Evolutionary conservation across 768 basidiomycete species (phyloP).

Genomic region (Coprinopsis marcescibilis): DNA sequence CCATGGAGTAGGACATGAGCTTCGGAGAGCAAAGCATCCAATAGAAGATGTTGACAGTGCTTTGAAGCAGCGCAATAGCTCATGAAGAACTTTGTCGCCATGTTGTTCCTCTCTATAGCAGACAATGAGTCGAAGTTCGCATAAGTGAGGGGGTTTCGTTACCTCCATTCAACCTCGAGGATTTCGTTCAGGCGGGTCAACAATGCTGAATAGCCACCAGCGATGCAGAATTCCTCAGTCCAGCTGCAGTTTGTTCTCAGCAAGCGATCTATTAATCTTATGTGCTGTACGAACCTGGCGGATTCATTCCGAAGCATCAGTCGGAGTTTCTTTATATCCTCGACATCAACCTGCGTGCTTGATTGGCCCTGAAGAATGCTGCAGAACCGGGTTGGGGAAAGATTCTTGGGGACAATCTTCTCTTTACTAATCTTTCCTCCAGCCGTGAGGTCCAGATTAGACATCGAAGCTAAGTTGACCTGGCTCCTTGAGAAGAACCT

Average conservation of each 20-base stretch:
- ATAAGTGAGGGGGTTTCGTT: conserved; percentile 1
- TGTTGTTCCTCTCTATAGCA: conserved; percentile 87
- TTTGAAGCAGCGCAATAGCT: conserved; percentile 90
- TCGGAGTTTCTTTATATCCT: conserved; percentile 80
- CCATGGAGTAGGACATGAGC: conserved; percentile 84
- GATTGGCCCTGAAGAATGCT: conserved; percentile 62
- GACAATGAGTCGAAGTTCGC: background rate
- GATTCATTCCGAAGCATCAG: conserved; percentile 86
- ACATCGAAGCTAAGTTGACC: conserved; percentile 30
- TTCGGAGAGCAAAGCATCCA: conserved; percentile 87
- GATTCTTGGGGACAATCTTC: conserved; percentile 44
- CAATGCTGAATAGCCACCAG: conserved; percentile 83
- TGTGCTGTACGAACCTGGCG: conserved; percentile 51
- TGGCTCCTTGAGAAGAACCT: conserved; percentile 51
- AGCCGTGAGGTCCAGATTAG: conserved; percentile 37
- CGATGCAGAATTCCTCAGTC: conserved; percentile 79
- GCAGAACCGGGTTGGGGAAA: conserved; percentile 62
- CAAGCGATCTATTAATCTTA: background rate
- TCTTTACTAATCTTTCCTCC: conserved; percentile 41
- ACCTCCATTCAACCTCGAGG: conserved; percentile 96
- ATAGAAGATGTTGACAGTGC: conserved; percentile 85
- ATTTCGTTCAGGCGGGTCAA: conserved; percentile 85
- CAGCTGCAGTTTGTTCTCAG: conserved; percentile 45
- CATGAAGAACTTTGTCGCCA: conserved; percentile 90
- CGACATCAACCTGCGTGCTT: conserved; percentile 76